phyloP scores from a whole-genome alignment of 2,329 filamentous ascomycete genomes.

The Beauveria sp. region DNA sequence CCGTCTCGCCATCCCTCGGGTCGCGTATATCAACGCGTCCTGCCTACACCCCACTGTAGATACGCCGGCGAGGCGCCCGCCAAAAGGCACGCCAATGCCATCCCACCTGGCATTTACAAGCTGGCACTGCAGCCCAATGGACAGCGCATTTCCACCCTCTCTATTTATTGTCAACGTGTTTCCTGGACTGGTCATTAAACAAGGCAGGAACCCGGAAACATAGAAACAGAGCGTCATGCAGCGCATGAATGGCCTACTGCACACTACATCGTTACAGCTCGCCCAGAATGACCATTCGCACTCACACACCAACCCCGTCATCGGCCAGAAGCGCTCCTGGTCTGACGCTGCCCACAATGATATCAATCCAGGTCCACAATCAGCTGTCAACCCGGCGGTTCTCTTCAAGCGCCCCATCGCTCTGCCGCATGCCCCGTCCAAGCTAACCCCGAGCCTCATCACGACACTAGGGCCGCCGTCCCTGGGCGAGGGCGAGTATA shows the following conservation, averaged over 20 bases:
- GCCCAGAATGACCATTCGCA: conserved; percentile 32
- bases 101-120: not conserved
- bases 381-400: conserved; percentile 14
- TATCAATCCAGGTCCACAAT: conserved; percentile 1
- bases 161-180: not conserved
- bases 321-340: conserved; percentile 40
- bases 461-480: conserved; percentile 21
- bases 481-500: conserved; percentile 41
- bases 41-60: not conserved
- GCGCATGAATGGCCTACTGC: conserved; percentile 33
- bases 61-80: not conserved
- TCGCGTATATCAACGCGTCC: not conserved
- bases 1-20: not conserved
- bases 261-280: conserved; percentile 45
- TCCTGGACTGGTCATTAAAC: too few relatives aligned
- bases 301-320: conserved; percentile 21
- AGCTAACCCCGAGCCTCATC: conserved; percentile 39
- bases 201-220: not conserved
- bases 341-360: conserved; percentile 18
- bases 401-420: conserved; percentile 28
- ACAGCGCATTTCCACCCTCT: not conserved
- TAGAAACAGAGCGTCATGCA: conserved; percentile 23
- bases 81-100: not conserved
- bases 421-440: conserved; percentile 22
- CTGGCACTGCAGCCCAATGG: not conserved